A percentile compares a stretch with the other conserved stretches of the same genome.
Evolutionary conservation across 2,329 filamentous ascomycete species (phyloP).

Genomic region (Aschersonia sp.): DNA sequence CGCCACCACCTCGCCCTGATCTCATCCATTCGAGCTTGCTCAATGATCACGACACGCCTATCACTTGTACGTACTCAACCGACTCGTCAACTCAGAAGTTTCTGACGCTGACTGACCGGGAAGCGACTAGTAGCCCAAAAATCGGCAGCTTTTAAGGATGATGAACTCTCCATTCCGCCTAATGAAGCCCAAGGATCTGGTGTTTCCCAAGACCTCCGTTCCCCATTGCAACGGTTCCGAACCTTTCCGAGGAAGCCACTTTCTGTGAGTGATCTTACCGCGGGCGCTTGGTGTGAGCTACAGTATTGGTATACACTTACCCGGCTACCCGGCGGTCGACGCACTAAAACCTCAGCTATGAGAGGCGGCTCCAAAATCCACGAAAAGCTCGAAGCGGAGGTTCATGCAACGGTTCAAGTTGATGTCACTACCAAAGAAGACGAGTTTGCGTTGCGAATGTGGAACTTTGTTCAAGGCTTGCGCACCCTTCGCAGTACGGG

Average conservation of each 20-base stretch:
- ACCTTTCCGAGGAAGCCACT: constrained; percentile 63
- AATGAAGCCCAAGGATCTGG: not conserved
- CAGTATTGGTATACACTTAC: constrained; percentile 84
- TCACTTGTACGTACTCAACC: constrained; percentile 32
- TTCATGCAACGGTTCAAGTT: constrained; percentile 64
- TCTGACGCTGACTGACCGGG: constrained; percentile 41
- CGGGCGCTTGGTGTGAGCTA: constrained; percentile 89
- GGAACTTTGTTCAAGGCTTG: constrained; percentile 83
- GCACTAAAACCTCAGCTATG: constrained; percentile 70
- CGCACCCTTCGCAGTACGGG: constrained; percentile 58
- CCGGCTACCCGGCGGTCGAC: constrained; percentile 54
- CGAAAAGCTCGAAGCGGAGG: constrained; percentile 69
- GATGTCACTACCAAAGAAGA: constrained; percentile 67
- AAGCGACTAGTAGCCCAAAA: constrained; percentile 50
- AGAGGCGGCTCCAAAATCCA: constrained; percentile 68
- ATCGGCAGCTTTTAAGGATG: constrained; percentile 13
- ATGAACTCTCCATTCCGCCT: constrained; percentile 4
- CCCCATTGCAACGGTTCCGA: constrained; percentile 66
- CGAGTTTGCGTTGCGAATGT: constrained; percentile 65
- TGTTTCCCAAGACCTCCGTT: constrained; percentile 17
- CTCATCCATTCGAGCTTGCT: constrained; percentile 3
- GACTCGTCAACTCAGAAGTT: not conserved
- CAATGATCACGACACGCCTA: constrained; percentile 24
- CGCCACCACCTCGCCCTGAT: not conserved
- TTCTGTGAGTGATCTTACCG: constrained; percentile 76